Base-by-base conservation (phyloP, 805 yeast species). In the Ogataea pini region DNA sequence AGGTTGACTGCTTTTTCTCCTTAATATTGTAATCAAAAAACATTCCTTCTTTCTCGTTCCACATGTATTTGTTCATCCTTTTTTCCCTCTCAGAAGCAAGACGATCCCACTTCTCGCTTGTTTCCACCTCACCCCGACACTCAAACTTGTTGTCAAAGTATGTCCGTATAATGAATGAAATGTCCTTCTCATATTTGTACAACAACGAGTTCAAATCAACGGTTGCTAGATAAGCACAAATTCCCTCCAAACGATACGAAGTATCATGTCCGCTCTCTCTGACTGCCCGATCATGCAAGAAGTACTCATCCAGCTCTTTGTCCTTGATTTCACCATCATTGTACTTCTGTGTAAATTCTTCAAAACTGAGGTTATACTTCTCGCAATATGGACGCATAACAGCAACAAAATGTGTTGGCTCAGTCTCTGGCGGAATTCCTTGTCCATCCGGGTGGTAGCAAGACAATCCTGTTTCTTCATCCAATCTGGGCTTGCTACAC, bases 391-490 rank as follows among this genome's bases (percentile, higher is more conserved):
- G 90, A 43, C 68, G 61, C 56, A 92, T 71, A 10, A 90, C 77
- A 2, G 85, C 75, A 55, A 80, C 79, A 62, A 92, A 92, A 71
- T 94, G 99, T 1, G 89, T 82, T 0, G 90, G 74, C 65, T 92
- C 99, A 0, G 97, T 91, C 65, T 92, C 99, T 5, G 97, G 97
- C 4, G 99, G 98, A 36, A 92, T 81, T n/a, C 98, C 97, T 22
- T 78, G 53, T 17, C 97, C 97, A 46, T 80, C 85, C 0, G 98
- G 97, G 59, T 87, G 89, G 64, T 89, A 92, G 55, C 96, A 81
- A 0, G 97, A 90, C 40, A 92, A 72, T 0, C 96, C 96, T 0
- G 97, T 81, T 10, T 58, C 71, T 12, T 68, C 69, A 62, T 92
- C 97, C 20, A 78, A 69, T 52, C 99, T 76, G 22, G 97, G 97